These are phyloP conservation scores for Cronartium ribicola DNA, from an alignment of 1,284 basidiomycete species.

Conservation along the genomic window DNA sequence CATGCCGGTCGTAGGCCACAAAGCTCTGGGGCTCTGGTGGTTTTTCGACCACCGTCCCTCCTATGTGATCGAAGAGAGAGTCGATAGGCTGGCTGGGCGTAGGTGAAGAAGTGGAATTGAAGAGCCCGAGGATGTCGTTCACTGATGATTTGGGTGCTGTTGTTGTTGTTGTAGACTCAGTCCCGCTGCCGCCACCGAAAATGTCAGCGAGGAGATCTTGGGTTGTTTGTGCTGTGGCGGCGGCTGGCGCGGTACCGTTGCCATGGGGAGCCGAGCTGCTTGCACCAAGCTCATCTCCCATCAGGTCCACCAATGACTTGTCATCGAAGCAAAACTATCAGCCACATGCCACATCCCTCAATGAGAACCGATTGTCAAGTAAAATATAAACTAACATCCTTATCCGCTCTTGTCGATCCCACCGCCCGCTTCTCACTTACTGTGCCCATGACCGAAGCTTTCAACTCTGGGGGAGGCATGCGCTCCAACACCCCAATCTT, in stretches of 20 bases:
- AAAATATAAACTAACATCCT: constrained; percentile 59
- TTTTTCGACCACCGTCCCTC: background rate
- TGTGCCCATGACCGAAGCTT: constrained; percentile 87
- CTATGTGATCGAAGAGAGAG: constrained; percentile 42
- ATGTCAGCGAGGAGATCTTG: constrained; percentile 90
- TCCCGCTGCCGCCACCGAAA: constrained; percentile 63
- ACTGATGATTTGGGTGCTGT: constrained; percentile 59
- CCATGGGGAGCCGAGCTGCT: constrained; percentile 46
- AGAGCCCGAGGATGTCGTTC: constrained; percentile 87
- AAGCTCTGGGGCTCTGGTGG: constrained; percentile 56
- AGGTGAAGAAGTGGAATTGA: constrained; percentile 58
- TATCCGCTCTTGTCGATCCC: constrained; percentile 72
- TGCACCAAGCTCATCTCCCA: constrained; percentile 65
- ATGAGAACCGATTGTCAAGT: background rate
- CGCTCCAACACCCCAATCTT: constrained; percentile 88
- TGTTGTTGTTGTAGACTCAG: constrained; percentile 54
- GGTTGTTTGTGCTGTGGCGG: constrained; percentile 62
- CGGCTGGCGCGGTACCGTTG: constrained; percentile 45
- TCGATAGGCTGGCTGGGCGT: constrained; percentile 50
- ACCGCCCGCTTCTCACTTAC: constrained; percentile 91
- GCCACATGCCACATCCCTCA: constrained; percentile 8
- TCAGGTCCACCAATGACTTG: constrained; percentile 64
- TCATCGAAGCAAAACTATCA: constrained; percentile 37
- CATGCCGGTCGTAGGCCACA: constrained; percentile 85
- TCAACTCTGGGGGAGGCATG: constrained; percentile 96